Percentiles rank a stretch among this genome's conserved stretches.
Conservation (phyloP, 2,329 filamentous ascomycete species). For the Aspergillus uvarum region DNA sequence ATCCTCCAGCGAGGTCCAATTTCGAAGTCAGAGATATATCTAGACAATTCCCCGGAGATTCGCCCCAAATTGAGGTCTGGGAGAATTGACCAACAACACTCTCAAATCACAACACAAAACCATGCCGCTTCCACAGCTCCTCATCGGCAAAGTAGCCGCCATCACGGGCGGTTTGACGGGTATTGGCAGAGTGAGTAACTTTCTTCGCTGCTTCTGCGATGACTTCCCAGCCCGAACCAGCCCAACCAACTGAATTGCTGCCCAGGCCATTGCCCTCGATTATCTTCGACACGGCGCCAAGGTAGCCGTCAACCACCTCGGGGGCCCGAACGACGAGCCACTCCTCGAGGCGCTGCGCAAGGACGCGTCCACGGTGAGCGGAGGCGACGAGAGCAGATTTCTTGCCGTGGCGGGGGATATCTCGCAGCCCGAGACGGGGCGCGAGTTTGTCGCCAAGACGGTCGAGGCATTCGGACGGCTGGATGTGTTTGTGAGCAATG, state of each 20-base stretch:
- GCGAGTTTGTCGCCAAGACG: slow-evolving; percentile 64
- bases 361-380: slow-evolving; percentile 30
- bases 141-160: slow-evolving; percentile 74
- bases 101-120: background rate
- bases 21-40: background rate
- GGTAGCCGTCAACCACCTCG: slow-evolving; percentile 79
- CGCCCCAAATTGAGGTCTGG: too few species aligned
- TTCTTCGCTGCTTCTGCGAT: too few species aligned
- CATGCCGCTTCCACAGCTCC: slow-evolving; percentile 47
- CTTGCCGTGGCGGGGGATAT: slow-evolving; percentile 76
- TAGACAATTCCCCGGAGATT: background rate
- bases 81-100: background rate
- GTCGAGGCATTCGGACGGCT: slow-evolving; percentile 58
- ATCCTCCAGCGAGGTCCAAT: background rate
- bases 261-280: slow-evolving; percentile 70
- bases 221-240: background rate
- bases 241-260: background rate
- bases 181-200: slow-evolving; percentile 63
- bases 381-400: slow-evolving; percentile 44
- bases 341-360: slow-evolving; percentile 32
- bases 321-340: slow-evolving; percentile 35
- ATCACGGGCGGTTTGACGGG: slow-evolving; percentile 86
- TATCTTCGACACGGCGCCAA: slow-evolving; percentile 75
- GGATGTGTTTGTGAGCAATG: slow-evolving; percentile 83
- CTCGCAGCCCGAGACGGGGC: slow-evolving; percentile 69